phyloP scores from a whole-genome alignment of 148 eudicot species.

The Beta vulgaris region DNA sequence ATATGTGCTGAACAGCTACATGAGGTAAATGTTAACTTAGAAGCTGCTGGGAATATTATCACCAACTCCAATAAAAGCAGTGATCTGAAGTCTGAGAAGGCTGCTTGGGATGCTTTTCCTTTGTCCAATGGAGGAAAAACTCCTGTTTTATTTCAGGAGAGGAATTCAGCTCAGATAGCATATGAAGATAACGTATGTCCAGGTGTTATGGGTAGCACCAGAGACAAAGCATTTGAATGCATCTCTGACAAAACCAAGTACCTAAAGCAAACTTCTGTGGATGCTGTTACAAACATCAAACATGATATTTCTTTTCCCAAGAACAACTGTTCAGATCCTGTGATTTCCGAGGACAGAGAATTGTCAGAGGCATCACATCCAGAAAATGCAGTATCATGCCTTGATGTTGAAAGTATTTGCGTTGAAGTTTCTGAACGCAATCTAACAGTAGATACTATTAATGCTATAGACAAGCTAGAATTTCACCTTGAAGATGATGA shows the following conservation, averaged over 20 bases:
- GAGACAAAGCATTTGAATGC: not conserved
- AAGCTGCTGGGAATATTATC: not conserved
- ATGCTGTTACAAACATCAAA: not conserved
- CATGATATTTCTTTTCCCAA: not conserved
- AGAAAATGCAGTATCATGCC: not conserved
- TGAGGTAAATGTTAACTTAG: not conserved
- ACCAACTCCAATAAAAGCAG: not conserved
- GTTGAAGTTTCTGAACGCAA: not conserved
- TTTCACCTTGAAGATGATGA: not conserved
- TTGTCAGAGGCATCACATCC: not conserved
- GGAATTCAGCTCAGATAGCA: too few relatives aligned
- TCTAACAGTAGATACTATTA: not conserved
- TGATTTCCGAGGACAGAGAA: not conserved
- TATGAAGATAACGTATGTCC: too few relatives aligned
- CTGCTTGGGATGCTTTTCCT: not conserved
- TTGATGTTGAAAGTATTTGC: not conserved
- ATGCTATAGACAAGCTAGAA: not conserved
- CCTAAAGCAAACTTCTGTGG: not conserved
- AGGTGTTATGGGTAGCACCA: not conserved
- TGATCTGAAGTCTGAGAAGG: not conserved
- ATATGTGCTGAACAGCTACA: slow-evolving; percentile 1
- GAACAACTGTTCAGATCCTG: not conserved
- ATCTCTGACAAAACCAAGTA: not conserved
- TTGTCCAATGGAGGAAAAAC: not conserved
- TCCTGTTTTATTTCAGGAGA: too few relatives aligned